Evolutionary conservation across 352 stramenopile genomes (phyloP), one percentile per base, ranked within the genome.

Genomic region (Phytophthora sp.): DNA sequence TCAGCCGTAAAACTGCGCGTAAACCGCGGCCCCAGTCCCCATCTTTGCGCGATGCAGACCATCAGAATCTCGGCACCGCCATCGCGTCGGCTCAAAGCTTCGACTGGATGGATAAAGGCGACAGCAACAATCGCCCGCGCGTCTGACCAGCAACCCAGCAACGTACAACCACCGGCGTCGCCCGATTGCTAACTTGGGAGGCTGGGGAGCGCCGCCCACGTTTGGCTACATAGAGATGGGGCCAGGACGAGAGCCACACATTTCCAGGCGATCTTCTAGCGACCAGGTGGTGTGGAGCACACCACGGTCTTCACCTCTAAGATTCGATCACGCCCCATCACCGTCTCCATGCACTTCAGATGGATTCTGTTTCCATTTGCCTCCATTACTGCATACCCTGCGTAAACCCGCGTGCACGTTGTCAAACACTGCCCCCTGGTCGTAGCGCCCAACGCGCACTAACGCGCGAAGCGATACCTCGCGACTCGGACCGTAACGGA

Each of bases 201-300:
- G 12, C 41, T 54, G 30, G 1, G 13, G 4, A 4, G 17, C 23
- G 15, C 17, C 23, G n/a, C 18, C 1, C 39, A 27, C 23, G 17
- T 27, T 61, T 71, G 62, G 62, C 55, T 54, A 61, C 62, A 71
- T 57, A 72, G 56, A 66, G 56, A 63, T 56, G 56, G 48, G 35
- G 15, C 21, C 18, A 50, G n/a, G 41, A 27, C 24, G 54, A 46
- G 44, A 60, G 61, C 61, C 61, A 69, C 59, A 68, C 59, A 23
- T 68, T 68, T 62, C 1, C 18, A 15, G 24, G 61, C 61, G 54
- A 70, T 70, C 62, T 70, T 70, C 62, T 48, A 64, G 62, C 59
- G 62, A 11, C n/a, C 9, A 24, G 11, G 10, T 53, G n/a, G 28
- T 53, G 46, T 54, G 46, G 12, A n/a, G 8, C 9, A 54, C 30